Percentiles rank a stretch among this genome's conserved stretches.
phyloP scores from a whole-genome alignment of 495 filamentous ascomycete genomes.

The Penicillium ochrochloron region DNA sequence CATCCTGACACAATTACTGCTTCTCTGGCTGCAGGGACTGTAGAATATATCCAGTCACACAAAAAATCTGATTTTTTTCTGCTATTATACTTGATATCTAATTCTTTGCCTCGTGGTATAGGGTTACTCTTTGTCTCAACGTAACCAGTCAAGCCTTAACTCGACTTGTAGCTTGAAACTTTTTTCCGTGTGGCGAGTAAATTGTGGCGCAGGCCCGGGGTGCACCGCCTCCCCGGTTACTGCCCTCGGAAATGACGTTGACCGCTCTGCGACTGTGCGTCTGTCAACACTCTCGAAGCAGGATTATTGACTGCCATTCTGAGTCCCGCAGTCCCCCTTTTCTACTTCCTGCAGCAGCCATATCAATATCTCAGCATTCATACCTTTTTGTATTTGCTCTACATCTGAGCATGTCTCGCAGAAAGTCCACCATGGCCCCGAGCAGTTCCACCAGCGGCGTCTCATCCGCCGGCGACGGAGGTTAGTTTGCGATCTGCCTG shows the following conservation, averaged over 20 bases:
- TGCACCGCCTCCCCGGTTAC: slow-evolving; percentile 31
- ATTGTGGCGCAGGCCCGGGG: slow-evolving; percentile 31
- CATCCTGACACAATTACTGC: slow-evolving; percentile 45
- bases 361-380: slow-evolving; percentile 8
- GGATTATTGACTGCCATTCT: slow-evolving; percentile 37
- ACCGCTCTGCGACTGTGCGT: slow-evolving; percentile 41
- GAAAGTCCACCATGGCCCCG: slow-evolving; percentile 48
- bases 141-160: not conserved
- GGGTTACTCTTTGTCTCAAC: too few relatives aligned
- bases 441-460: slow-evolving; percentile 42
- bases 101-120: not conserved
- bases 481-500: slow-evolving; percentile 35
- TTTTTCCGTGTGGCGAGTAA: slow-evolving; percentile 31
- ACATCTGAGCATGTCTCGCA: slow-evolving; percentile 51
- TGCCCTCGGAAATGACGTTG: slow-evolving; percentile 45
- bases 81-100: not conserved
- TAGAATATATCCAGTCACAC: slow-evolving; percentile 45
- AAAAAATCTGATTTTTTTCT: slow-evolving; percentile 24
- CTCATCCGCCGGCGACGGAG: slow-evolving; percentile 44
- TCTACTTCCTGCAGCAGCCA: slow-evolving; percentile 11
- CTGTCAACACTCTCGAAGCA: slow-evolving; percentile 43
- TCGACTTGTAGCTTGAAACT: not conserved
- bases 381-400: slow-evolving; percentile 14
- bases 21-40: slow-evolving; percentile 41
- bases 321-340: slow-evolving; percentile 28